Conservation (phyloP, 371 early-diverging fungal species). For the Edhazardia aedis region DNA sequence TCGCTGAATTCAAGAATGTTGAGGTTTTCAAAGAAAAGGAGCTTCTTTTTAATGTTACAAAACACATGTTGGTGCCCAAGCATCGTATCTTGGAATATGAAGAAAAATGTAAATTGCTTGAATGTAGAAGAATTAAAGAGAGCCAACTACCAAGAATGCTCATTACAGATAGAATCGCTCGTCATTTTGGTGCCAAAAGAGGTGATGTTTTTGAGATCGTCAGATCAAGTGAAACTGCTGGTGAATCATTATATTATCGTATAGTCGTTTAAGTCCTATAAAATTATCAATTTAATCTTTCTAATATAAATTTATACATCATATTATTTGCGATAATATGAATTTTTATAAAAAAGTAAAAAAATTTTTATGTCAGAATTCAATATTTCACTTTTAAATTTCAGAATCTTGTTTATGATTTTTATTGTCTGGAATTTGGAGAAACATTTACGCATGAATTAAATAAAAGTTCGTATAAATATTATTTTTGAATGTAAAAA, state of each 20-base stretch:
- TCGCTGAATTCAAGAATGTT: slow-evolving; percentile 40
- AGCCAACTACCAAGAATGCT: slow-evolving; percentile 80
- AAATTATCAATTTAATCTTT: no score
- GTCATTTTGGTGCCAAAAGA: slow-evolving; percentile 77
- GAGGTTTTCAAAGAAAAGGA: slow-evolving; percentile 81
- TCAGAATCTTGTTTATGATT: no score
- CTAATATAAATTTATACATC: no score
- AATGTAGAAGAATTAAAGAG: slow-evolving; percentile 68
- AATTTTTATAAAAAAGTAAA: no score
- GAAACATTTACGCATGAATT: no score
- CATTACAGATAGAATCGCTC: slow-evolving; percentile 67
- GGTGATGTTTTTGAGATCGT: slow-evolving; percentile 89
- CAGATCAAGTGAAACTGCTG: slow-evolving; percentile 79
- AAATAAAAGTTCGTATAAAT: no score
- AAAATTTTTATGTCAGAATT: no score
- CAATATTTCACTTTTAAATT: no score
- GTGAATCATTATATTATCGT: slow-evolving; percentile 72
- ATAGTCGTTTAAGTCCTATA: slow-evolving; percentile 45
- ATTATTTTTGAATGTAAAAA: no score
- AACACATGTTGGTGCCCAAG: slow-evolving; percentile 77
- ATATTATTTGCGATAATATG: no score
- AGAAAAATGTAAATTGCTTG: slow-evolving; percentile 67
- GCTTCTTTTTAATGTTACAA: slow-evolving; percentile 82
- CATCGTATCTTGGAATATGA: slow-evolving; percentile 67
- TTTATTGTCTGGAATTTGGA: no score